Evolutionary conservation across 2,329 filamentous ascomycete genomes (phyloP).

Genomic region (Elsinoe necatrix): DNA sequence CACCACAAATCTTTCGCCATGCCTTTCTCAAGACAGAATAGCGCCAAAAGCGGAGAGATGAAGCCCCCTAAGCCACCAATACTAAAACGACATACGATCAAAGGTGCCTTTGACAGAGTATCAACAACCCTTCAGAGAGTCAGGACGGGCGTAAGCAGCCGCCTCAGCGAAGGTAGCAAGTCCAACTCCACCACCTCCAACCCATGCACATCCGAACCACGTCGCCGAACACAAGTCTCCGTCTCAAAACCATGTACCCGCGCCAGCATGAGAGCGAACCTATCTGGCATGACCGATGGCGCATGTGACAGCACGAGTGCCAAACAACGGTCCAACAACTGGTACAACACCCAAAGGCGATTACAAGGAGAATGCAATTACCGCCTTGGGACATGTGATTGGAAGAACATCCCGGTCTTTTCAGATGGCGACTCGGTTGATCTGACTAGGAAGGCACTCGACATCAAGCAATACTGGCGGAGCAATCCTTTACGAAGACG

Average conservation of each 20-base stretch:
- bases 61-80: neutral
- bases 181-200: neutral
- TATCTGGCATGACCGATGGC: neutral
- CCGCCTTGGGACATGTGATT: slow-evolving; percentile 9
- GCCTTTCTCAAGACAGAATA: slow-evolving; percentile 5
- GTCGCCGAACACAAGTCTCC: slow-evolving; percentile 11
- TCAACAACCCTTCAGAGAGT: slow-evolving; percentile 2
- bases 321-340: slow-evolving; percentile 3
- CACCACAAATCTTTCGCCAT: neutral
- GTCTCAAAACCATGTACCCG: slow-evolving; percentile 15
- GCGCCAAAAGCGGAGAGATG: slow-evolving; percentile 8
- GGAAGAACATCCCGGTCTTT: slow-evolving; percentile 10
- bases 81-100: slow-evolving; percentile 9
- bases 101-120: slow-evolving; percentile 5
- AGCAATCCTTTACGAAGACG: slow-evolving; percentile 6
- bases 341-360: slow-evolving; percentile 7
- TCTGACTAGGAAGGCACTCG: neutral
- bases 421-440: slow-evolving; percentile 7
- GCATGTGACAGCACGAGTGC: neutral
- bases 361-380: slow-evolving; percentile 12
- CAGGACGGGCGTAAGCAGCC: neutral
- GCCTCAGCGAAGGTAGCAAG: neutral
- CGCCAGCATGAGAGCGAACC: neutral
- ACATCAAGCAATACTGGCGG: slow-evolving; percentile 7
- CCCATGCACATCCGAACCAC: neutral